These are phyloP conservation scores for Candolleomyces aberdarensis DNA, from an alignment of 768 basidiomycete genomes.

Conservation along the genomic window DNA sequence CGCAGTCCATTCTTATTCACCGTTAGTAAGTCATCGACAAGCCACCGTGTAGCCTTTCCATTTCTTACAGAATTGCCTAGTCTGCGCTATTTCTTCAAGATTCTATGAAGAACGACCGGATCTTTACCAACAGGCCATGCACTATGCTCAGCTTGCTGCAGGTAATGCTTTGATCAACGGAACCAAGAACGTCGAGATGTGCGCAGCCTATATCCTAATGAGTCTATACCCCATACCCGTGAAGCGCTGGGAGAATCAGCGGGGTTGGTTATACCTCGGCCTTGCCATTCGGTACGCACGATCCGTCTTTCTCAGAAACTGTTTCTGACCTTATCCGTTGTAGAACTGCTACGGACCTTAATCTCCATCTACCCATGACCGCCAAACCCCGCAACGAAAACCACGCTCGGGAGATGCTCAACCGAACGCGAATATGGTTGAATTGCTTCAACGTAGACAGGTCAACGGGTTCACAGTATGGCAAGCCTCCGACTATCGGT, in stretches of 20 bases:
- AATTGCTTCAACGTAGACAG: conserved; percentile 91
- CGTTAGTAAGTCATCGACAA: conserved; percentile 58
- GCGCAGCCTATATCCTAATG: conserved; percentile 77
- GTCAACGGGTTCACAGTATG: conserved; percentile 85
- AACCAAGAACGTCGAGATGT: conserved; percentile 79
- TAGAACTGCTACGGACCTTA: conserved; percentile 87
- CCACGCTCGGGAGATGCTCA: conserved; percentile 83
- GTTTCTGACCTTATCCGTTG: conserved; percentile 8
- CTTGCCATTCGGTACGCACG: conserved; percentile 70
- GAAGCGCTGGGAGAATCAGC: conserved; percentile 84
- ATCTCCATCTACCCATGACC: conserved; percentile 75
- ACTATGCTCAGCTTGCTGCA: conserved; percentile 72
- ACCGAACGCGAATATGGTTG: conserved; percentile 87
- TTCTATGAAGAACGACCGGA: conserved; percentile 70
- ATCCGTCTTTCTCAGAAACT: background rate
- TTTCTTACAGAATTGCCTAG: conserved; percentile 30
- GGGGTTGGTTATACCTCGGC: conserved; percentile 87
- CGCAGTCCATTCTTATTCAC: conserved; percentile 92
- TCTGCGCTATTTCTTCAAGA: conserved; percentile 86
- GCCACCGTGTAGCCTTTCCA: background rate
- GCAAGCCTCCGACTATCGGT: conserved; percentile 78
- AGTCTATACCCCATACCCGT: conserved; percentile 76
- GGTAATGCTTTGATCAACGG: conserved; percentile 75
- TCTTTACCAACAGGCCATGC: conserved; percentile 69
- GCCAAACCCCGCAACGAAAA: conserved; percentile 76